Base-by-base conservation (phyloP, 495 filamentous ascomycete species). In the Cercophora scortea region DNA sequence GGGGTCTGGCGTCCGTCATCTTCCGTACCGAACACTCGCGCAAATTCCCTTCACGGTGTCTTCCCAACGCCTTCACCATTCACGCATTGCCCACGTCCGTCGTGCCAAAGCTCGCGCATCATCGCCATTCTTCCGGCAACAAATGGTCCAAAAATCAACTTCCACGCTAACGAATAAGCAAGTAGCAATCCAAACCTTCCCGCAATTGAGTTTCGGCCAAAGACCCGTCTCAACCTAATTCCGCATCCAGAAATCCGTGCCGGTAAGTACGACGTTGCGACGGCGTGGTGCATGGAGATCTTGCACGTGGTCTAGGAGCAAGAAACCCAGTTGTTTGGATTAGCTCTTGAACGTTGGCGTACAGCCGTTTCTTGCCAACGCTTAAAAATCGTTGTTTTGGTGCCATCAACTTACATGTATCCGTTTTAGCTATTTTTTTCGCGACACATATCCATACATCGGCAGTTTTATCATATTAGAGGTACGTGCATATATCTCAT, bases 241-340 rank as follows among this genome's bases (percentile, higher is more conserved):
- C 15, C 32, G 16, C 10, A 32, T 32, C 18, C 6, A 25, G 11
- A 13, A 1, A 13, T 25, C 10, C 11, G 17, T 45, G n/a, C 9
- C 7, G 11, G n/a, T 6, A 51, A 32, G 49, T 51, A 51, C 49
- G 49, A 51, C 49, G 13, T 51, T 51, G 49, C 42, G 45, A 35
- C 40, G 15, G 3, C 19, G 10, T 32, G 15, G 48, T 42, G 12
- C 8, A 34, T 42, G 36, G 33, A n/a, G 41, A 35, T 44, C 4
- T 45, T 38, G 19, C 49, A 39, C 42, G 49, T 51, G 41, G 49
- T 16, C 9, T 8, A 18, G 9, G 32, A 19, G 16, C 25, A 16
- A 9, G 32, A 45, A 4, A 44, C 18, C 41, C 41, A 51, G 42
- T 18, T 45, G n/a, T 16, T 36, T 45, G 25, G 40, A 43, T 51